Evolutionary conservation across 306 rosid species (phyloP).

Genomic region (Corylus heterophylla): DNA sequence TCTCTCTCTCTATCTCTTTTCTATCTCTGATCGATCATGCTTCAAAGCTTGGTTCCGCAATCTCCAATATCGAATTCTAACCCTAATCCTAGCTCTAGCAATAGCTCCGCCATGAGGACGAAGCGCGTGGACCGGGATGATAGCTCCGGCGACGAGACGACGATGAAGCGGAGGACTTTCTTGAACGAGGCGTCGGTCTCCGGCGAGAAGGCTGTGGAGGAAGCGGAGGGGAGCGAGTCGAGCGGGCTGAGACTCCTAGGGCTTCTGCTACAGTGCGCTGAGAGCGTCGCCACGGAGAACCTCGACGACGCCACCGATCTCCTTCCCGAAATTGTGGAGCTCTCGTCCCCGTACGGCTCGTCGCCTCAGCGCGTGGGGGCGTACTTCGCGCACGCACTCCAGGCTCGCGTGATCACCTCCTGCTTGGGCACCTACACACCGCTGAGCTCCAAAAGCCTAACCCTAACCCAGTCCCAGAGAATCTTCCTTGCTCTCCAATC

Average conservation of each 20-base stretch:
- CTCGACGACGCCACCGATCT: slow-evolving; percentile 75
- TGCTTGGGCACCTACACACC: slow-evolving; percentile 71
- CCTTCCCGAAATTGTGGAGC: slow-evolving; percentile 81
- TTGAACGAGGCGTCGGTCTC: slow-evolving; percentile 36
- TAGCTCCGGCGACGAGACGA: slow-evolving; percentile 33
- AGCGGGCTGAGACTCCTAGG: slow-evolving; percentile 73
- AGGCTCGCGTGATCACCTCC: slow-evolving; percentile 85
- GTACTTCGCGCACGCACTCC: slow-evolving; percentile 85
- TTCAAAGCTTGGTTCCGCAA: slow-evolving; percentile 81
- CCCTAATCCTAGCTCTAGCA: slow-evolving; percentile 31
- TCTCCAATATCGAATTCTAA: slow-evolving; percentile 40
- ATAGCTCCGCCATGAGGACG: slow-evolving; percentile 54
- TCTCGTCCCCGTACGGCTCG: slow-evolving; percentile 80
- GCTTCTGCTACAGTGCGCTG: slow-evolving; percentile 89
- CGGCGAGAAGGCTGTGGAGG: slow-evolving; percentile 37
- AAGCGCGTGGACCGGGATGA: slow-evolving; percentile 62
- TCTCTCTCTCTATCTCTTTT: not conserved
- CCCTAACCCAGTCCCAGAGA: slow-evolving; percentile 61
- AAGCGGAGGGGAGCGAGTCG: slow-evolving; percentile 52
- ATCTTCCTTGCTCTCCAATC: slow-evolving; percentile 84
- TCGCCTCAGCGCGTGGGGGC: slow-evolving; percentile 96
- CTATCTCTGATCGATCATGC: slow-evolving; percentile 61
- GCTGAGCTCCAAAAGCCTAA: slow-evolving; percentile 48
- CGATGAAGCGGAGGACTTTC: slow-evolving; percentile 35
- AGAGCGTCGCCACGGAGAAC: slow-evolving; percentile 79